Base-by-base conservation (phyloP, 1,139 yeast species). In the Suhomyces chickasaworum region DNA sequence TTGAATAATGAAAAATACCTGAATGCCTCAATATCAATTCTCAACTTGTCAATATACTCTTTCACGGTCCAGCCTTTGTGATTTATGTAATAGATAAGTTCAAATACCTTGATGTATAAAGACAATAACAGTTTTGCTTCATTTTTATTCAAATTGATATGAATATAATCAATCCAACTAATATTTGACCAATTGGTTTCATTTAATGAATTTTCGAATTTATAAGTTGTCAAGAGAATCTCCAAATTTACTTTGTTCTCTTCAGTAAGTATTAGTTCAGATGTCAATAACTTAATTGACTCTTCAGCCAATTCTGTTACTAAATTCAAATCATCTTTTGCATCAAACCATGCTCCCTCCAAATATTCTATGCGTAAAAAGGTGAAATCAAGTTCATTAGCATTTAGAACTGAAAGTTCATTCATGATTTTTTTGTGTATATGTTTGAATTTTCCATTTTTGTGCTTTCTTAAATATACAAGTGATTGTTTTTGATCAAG, bases 111-210 rank as follows among this genome's bases (percentile, higher is more conserved):
- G 21, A 69, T 50, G 45, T 73, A 74, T 1, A 64, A 40, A 5
- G 53, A 58, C 4, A 69, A 56, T 41, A 68, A 64, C 1, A 59
- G 60, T 27, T 53, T 56, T 38, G 71, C 63, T 18, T 68, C 74
- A 38, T 69, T 62, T 20, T 63, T 52, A 17, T 55, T 56, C 40
- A 58, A 53, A 30, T 63, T 57, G 3, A 67, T 45, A 10, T 53
- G 57, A 22, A 74, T 46, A 50, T 64, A 75, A 37, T 69, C 73
- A 3, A 65, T 51, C 78, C 78, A 75, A 13, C 69, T 53, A 2
- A 65, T 55, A 45, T 71, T 70, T 9, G 75, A 75, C 76, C 76
- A 70, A 15, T 54, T 53, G 3, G 62, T 53, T 18, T 65, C 67
- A 1, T 52, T 46, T 39, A 73, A 58, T 2, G 63, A 52, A 45